Percentiles rank a stretch among this genome's conserved stretches.
These are phyloP conservation scores for Papiliotrema nemorosa DNA, from an alignment of 1,284 basidiomycete species.

Conservation along the genomic window DNA sequence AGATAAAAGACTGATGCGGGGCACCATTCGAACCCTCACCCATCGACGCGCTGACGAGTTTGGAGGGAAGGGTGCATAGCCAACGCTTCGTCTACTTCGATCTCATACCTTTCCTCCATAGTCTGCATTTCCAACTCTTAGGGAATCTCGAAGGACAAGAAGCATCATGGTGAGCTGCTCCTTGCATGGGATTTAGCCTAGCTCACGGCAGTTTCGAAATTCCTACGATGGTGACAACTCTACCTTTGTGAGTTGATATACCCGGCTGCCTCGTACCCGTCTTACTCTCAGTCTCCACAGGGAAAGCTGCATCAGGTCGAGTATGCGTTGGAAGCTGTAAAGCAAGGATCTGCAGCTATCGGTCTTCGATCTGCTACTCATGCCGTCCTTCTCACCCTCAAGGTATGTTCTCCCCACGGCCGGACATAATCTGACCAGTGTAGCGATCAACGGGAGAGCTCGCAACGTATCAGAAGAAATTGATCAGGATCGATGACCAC, in stretches of 20 bases:
- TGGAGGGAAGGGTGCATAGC: background rate
- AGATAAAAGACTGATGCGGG: background rate
- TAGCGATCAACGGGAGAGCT: conserved; percentile 98
- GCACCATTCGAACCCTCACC: too few species aligned
- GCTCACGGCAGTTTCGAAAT: conserved; percentile 70
- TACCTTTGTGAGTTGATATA: conserved; percentile 60
- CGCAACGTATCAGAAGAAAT: conserved; percentile 98
- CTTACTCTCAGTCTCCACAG: conserved; percentile 38
- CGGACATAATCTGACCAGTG: background rate
- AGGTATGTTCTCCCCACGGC: conserved; percentile 55
- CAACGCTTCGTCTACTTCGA: background rate
- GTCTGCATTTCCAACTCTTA: background rate
- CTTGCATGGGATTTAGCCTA: background rate
- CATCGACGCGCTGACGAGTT: too few species aligned
- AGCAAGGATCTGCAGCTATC: conserved; percentile 97
- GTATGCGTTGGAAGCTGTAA: conserved; percentile 98
- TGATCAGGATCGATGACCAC: conserved; percentile 99
- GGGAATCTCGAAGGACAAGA: too few species aligned
- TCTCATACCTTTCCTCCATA: background rate
- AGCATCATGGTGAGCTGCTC: conserved; percentile 2
- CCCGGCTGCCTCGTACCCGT: background rate
- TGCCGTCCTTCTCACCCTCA: conserved; percentile 86
- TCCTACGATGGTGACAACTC: conserved; percentile 96
- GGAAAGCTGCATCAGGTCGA: conserved; percentile 74
- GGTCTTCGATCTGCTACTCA: conserved; percentile 94